These are phyloP conservation scores for Nemania abortiva DNA, from an alignment of 2,329 filamentous ascomycete genomes.

Conservation along the genomic window DNA sequence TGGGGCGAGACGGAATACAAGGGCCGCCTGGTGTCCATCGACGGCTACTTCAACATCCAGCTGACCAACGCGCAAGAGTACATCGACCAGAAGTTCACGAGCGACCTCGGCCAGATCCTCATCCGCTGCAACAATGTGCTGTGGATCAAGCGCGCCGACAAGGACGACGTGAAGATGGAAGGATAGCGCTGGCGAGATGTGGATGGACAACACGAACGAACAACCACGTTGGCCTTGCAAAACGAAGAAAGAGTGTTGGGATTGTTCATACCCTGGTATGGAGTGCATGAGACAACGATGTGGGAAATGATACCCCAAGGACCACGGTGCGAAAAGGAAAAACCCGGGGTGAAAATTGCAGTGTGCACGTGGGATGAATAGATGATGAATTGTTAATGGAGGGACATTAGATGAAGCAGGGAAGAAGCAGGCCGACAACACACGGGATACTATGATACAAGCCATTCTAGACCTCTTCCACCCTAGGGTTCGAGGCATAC, in stretches of 20 bases:
- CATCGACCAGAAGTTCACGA: conserved; percentile 87
- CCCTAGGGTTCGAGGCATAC: background rate
- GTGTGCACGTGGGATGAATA: background rate
- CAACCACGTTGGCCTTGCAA: background rate
- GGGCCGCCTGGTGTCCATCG: conserved; percentile 89
- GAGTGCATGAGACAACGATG: background rate
- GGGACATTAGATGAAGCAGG: background rate
- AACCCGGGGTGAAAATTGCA: background rate
- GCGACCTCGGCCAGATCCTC: conserved; percentile 87
- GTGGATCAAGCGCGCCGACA: conserved; percentile 78
- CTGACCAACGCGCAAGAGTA: conserved; percentile 91
- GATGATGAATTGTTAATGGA: background rate
- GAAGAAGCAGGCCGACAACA: background rate
- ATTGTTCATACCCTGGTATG: background rate
- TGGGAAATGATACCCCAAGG: conserved; percentile 27
- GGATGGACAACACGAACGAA: background rate
- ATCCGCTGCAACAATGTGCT: conserved; percentile 99
- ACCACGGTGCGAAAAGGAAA: conserved; percentile 13
- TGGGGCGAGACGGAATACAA: conserved; percentile 99
- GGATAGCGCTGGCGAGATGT: conserved; percentile 51
- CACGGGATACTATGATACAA: background rate
- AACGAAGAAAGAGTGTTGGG: background rate
- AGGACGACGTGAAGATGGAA: conserved; percentile 70
- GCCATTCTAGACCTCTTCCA: background rate
- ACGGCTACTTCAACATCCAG: conserved; percentile 99